Evolutionary conservation across 1,284 basidiomycete genomes (phyloP).

Genomic region (Dichomitus squalens): DNA sequence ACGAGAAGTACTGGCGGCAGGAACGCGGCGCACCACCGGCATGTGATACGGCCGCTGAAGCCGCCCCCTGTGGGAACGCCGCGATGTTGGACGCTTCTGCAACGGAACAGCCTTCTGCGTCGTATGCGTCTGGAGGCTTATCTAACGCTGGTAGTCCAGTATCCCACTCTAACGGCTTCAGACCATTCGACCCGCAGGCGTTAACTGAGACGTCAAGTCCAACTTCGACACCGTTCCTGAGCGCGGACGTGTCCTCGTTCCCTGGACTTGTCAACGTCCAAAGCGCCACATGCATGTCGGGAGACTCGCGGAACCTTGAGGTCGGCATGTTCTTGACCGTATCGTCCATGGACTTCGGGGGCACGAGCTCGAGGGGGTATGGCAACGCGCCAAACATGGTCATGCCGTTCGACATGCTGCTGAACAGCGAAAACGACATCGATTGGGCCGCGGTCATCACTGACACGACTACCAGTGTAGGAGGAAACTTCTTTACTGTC

Average conservation of each 20-base stretch:
- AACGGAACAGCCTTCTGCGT: not conserved
- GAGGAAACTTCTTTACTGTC: not conserved
- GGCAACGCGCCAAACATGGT: conserved; percentile 12
- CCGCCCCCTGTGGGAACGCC: not conserved
- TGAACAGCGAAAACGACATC: conserved; percentile 18
- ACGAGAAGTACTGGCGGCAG: conserved; percentile 18
- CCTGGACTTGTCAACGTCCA: not conserved
- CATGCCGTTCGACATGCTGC: conserved; percentile 28
- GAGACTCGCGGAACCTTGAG: not conserved
- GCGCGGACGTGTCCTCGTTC: not conserved
- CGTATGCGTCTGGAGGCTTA: not conserved
- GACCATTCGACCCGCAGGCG: too few relatives aligned
- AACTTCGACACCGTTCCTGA: not conserved
- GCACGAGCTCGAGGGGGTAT: not conserved
- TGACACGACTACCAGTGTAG: not conserved
- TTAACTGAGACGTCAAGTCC: too few relatives aligned
- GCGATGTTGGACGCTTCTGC: too few relatives aligned
- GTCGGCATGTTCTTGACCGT: not conserved
- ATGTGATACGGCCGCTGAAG: not conserved
- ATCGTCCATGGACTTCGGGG: not conserved
- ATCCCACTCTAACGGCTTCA: not conserved
- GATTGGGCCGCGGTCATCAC: conserved; percentile 9
- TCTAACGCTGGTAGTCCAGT: not conserved
- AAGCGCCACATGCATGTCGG: not conserved
- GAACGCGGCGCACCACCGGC: conserved; percentile 6